A percentile compares a stretch with the other conserved stretches of the same genome.
Conservation (phyloP, 139 green algal species). For the Diplosphaera chodatii region DNA sequence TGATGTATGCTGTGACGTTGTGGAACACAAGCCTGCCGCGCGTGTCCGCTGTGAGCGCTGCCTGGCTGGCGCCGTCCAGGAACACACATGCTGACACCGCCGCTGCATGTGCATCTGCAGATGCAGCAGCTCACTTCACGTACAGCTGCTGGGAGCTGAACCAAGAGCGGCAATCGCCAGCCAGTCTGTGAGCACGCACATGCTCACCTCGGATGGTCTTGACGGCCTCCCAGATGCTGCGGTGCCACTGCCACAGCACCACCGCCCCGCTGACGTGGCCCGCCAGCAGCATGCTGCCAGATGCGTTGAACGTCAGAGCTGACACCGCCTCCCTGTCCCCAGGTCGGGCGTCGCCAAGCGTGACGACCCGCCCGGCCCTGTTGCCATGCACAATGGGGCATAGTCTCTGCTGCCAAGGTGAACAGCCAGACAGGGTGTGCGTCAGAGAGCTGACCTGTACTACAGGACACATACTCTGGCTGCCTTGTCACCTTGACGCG, state of each 20-base stretch:
- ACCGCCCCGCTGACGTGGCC: slow-evolving; percentile 19
- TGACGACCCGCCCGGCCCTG: not conserved
- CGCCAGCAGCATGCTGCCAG: slow-evolving; percentile 19
- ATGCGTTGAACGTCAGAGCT: not conserved
- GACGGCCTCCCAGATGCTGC: slow-evolving; percentile 12
- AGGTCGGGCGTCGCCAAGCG: not conserved
- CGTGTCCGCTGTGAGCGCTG: slow-evolving; percentile 10
- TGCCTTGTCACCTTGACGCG: too few species aligned
- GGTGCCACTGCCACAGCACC: slow-evolving; percentile 18
- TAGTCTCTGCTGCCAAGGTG: too few species aligned
- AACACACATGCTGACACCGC: slow-evolving; percentile 8
- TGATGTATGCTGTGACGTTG: slow-evolving; percentile 22
- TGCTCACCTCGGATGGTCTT: slow-evolving; percentile 17
- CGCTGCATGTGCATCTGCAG: slow-evolving; percentile 19
- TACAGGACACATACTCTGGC: too few species aligned
- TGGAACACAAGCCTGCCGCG: slow-evolving; percentile 17
- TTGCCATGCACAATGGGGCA: not conserved
- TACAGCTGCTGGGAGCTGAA: too few species aligned
- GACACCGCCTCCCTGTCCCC: not conserved
- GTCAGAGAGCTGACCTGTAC: too few species aligned
- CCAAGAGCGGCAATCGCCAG: too few species aligned
- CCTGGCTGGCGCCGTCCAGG: slow-evolving; percentile 2
- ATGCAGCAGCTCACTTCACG: too few species aligned
- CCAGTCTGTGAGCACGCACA: too few species aligned
- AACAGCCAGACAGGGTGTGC: too few species aligned